Conservation (phyloP, 1,139 yeast genomes). For the Candida albicans region DNA sequence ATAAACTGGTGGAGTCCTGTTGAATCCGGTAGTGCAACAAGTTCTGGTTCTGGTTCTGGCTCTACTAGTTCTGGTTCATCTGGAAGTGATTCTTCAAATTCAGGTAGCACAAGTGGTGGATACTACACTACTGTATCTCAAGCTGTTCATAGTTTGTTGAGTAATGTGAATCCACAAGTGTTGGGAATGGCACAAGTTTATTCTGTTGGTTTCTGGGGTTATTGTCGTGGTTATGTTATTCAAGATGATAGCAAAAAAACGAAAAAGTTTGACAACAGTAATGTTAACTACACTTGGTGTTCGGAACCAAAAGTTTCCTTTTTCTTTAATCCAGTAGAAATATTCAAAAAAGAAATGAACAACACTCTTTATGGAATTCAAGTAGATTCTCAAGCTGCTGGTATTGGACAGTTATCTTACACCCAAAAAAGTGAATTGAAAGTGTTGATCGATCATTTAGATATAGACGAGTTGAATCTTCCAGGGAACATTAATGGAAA, state of each 20-base stretch:
- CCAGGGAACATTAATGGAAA: conserved; percentile 39
- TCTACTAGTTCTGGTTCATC: conserved; percentile 9
- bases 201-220: conserved; percentile 70
- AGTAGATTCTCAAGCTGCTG: conserved; percentile 17
- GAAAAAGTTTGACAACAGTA: conserved; percentile 26
- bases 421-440: conserved; percentile 26
- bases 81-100: background rate
- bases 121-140: conserved; percentile 14
- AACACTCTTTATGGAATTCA: conserved; percentile 24
- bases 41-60: background rate
- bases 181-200: conserved; percentile 63
- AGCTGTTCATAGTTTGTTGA: conserved; percentile 16
- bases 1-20: background rate
- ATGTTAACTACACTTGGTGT: conserved; percentile 55
- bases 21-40: conserved; percentile 5
- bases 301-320: conserved; percentile 49
- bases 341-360: conserved; percentile 43
- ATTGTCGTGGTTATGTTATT: conserved; percentile 55
- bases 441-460: conserved; percentile 30
- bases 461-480: conserved; percentile 31
- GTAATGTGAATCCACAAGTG: conserved; percentile 21
- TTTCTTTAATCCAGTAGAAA: conserved; percentile 51
- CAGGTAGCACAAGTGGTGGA: conserved; percentile 9
- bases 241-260: conserved; percentile 13
- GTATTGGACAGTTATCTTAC: conserved; percentile 18